A percentile compares a stretch with the other conserved stretches of the same genome.
Evolutionary conservation across 768 basidiomycete species (phyloP).

Genomic region (Podaxis sp.): DNA sequence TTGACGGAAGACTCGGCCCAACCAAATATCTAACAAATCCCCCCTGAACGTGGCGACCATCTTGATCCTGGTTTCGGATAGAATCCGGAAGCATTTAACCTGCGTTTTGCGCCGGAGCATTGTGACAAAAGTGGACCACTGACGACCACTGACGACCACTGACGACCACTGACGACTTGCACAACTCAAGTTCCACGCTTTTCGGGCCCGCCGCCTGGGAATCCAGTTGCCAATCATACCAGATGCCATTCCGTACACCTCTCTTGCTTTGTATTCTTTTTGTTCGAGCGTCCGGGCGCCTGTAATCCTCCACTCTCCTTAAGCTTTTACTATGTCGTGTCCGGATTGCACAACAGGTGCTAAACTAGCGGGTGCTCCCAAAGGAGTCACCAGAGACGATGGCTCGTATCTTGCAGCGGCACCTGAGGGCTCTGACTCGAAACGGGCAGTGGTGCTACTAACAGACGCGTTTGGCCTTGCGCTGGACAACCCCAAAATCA

Average conservation of each 20-base stretch:
- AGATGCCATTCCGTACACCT: no score
- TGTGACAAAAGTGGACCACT: no score
- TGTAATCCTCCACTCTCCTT: neutral
- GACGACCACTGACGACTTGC: no score
- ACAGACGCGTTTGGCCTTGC: conserved; percentile 58
- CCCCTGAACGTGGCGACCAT: no score
- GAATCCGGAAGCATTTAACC: no score
- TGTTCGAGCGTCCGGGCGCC: neutral
- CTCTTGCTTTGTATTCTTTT: neutral
- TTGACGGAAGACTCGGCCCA: neutral
- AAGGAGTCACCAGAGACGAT: conserved; percentile 32
- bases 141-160: no score
- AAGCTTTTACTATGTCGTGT: conserved; percentile 29
- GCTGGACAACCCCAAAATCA: conserved; percentile 51
- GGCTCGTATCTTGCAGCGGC: conserved; percentile 42
- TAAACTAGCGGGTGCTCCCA: conserved; percentile 43
- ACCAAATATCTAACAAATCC: neutral
- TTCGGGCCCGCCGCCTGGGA: no score
- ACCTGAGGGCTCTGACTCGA: conserved; percentile 18
- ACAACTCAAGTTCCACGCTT: no score
- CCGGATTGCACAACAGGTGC: conserved; percentile 44
- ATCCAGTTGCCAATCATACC: no score
- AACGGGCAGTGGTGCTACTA: conserved; percentile 46
- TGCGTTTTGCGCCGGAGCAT: no score
- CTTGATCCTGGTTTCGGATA: no score